Evolutionary conservation across 164 flowering plant genomes (phyloP), one percentile per base, ranked within the genome.

Genomic region (Sedum album): DNA sequence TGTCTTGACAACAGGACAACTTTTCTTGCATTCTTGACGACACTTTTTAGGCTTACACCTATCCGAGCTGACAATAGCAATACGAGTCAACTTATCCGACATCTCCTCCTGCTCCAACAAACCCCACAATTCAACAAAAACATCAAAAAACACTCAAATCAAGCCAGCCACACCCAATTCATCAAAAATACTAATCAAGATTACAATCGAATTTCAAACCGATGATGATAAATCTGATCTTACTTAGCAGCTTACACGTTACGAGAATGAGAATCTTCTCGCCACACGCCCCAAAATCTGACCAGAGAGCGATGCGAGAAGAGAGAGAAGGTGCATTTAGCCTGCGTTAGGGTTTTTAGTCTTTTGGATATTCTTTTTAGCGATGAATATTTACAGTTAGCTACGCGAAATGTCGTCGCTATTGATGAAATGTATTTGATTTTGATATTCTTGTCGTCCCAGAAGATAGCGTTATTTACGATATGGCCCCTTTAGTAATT

Each of bases 21-120:
- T 87, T 81, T 88, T 91, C 71, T 89, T 94, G 79, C 98, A 94
- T 57, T 91, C 96, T 73, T 89, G 98, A 0, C 95, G 86, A 70
- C 98, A 94, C 77, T 94, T 94, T 68, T 94, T 94, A 64, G 98
- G 98, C 86, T 91, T 94, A 83, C 98, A 94, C 36, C 87, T 76
- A 36, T 94, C 98, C 3, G 86, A 70, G 66, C 81, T 91, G 53
- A 94, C 95, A 38, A 91, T 90, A 33, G 98, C 97, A 10, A 94
- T 90, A 74, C 98, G 93, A 31, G 95, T 91, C 80, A 91, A 72
- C 41, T 88, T 87, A 78, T 94, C 98, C 30, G 93, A 67, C 96
- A 88, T 89, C 77, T 72, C 70, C 21, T 25, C 35, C 35, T 51
- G 57, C 57, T 51, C 28, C 57, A 21, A 51, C n/a, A 20, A 51